Percentiles rank a stretch among this genome's conserved stretches.
Evolutionary conservation across 1,284 basidiomycete genomes (phyloP).

Genomic region (Ustilago curta): DNA sequence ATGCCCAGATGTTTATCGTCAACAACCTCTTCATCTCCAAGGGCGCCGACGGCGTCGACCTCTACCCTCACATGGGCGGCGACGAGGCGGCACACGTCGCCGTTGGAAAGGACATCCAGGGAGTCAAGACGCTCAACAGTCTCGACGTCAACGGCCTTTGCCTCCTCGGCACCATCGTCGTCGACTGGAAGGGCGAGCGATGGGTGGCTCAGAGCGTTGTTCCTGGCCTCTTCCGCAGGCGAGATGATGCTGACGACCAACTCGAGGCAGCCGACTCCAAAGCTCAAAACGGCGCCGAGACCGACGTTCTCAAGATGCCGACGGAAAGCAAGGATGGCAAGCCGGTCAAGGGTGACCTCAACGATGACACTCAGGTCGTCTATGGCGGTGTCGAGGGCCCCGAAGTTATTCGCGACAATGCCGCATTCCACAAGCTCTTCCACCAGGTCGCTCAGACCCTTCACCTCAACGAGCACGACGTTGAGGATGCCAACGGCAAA

Average conservation of each 20-base stretch:
- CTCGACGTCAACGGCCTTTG: slow-evolving; percentile 71
- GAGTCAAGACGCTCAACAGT: slow-evolving; percentile 73
- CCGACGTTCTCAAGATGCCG: slow-evolving; percentile 38
- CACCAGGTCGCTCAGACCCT: slow-evolving; percentile 72
- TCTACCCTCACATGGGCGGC: slow-evolving; percentile 74
- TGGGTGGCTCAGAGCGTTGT: slow-evolving; percentile 75
- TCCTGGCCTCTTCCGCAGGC: slow-evolving; percentile 73
- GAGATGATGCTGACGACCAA: slow-evolving; percentile 56
- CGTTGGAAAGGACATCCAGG: slow-evolving; percentile 74
- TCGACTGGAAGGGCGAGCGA: slow-evolving; percentile 75
- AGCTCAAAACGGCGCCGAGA: slow-evolving; percentile 4
- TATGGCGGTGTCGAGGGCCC: slow-evolving; percentile 74
- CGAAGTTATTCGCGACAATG: slow-evolving; percentile 69
- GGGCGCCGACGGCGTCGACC: slow-evolving; percentile 73
- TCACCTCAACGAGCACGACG: slow-evolving; percentile 73
- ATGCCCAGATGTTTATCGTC: slow-evolving; percentile 74
- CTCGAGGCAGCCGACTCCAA: slow-evolving; percentile 38
- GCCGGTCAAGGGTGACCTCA: slow-evolving; percentile 71
- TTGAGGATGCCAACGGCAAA: slow-evolving; percentile 71
- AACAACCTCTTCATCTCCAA: slow-evolving; percentile 75
- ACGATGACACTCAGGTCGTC: slow-evolving; percentile 69
- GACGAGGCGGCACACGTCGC: slow-evolving; percentile 74
- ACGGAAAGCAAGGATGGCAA: slow-evolving; percentile 83
- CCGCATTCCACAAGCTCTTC: slow-evolving; percentile 73
- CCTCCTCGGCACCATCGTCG: slow-evolving; percentile 71